Base-by-base conservation (phyloP, 768 basidiomycete genomes). In the Basidioascus undulatus region DNA sequence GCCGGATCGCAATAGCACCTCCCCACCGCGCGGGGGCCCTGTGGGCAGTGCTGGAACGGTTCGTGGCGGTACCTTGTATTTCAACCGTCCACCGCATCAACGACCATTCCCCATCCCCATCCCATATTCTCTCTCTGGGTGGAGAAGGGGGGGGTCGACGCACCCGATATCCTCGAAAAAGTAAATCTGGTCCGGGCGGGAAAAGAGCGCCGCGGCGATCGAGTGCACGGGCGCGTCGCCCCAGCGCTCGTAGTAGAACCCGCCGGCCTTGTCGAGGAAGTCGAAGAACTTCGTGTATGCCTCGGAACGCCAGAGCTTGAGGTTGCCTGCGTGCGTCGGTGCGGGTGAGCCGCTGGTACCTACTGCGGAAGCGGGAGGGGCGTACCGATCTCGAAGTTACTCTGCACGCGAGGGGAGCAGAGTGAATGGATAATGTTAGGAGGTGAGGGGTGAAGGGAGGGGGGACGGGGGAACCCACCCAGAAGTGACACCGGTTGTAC, bases 161-260 rank as follows among this genome's bases (percentile, higher is more conserved):
- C 23, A 4, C 20, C 82, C 87, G 38, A 96, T 81, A 53, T 94
- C 84, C 47, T 76, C 70, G 65, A 94, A 94, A 63, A 82, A 96
- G 57, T 92, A 81, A 32, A 94, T 73, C 58, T 86, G 78, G 15
- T 82, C 76, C 55, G 80, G 86, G 55, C 67, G 68, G 0, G 82
- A 76, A 48, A 94, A 80, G 8, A 96, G 63, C 0, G 87, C 76
- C 1, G 77, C 86, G 27, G 79, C 89, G 43, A 94, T 84, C 40
- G 75, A 79, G 53, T 84, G 81, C 7, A 84, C 71, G 0, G 79
- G 80, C 1, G 89, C 89, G 60, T 92, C 87, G 37, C 89, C 89
- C 83, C 83, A 84, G 26, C 82, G 72, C 70, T 81, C 63, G 46
- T 62, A 64, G 50, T 84, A 86, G 56, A 86, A 83, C 13, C 83